Evolutionary conservation across 257 asterid species (phyloP).

Genomic region (Parsonsia alboflavescens): DNA sequence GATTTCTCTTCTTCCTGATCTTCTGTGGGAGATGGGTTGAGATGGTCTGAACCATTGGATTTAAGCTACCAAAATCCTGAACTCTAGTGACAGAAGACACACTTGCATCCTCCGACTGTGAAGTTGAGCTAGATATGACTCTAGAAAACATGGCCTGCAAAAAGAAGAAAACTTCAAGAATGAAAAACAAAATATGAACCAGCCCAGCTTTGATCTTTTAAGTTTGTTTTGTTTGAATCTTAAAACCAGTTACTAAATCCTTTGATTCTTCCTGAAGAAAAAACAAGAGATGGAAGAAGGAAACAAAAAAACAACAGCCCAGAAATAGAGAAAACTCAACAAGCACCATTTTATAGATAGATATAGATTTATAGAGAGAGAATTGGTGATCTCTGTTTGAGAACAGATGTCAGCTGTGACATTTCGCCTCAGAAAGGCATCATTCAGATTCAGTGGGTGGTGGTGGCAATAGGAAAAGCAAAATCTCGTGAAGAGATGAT

Average conservation of each 20-base stretch:
- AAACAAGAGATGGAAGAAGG: constrained; percentile 33
- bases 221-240: neutral
- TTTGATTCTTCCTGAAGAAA: constrained; percentile 33
- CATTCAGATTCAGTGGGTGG: constrained; percentile 21
- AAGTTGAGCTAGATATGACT: constrained; percentile 38
- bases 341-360: constrained; percentile 17
- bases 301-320: constrained; percentile 17
- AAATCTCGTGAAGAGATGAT: constrained; percentile 25
- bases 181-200: constrained; percentile 7
- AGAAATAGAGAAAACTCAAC: constrained; percentile 27
- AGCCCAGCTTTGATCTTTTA: neutral
- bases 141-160: constrained; percentile 40
- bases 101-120: constrained; percentile 47
- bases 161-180: constrained; percentile 10
- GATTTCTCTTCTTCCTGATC: constrained; percentile 74
- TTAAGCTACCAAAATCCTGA: constrained; percentile 40
- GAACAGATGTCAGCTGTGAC: constrained; percentile 36
- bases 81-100: constrained; percentile 44
- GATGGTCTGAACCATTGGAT: constrained; percentile 35
- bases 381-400: constrained; percentile 10
- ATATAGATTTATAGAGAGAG: constrained; percentile 9
- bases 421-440: constrained; percentile 18
- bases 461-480: constrained; percentile 3
- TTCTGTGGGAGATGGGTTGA: constrained; percentile 37
- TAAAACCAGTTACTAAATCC: constrained; percentile 31